Conservation (phyloP, 2,329 filamentous ascomycete genomes). For the Fusarium goolgardi region DNA sequence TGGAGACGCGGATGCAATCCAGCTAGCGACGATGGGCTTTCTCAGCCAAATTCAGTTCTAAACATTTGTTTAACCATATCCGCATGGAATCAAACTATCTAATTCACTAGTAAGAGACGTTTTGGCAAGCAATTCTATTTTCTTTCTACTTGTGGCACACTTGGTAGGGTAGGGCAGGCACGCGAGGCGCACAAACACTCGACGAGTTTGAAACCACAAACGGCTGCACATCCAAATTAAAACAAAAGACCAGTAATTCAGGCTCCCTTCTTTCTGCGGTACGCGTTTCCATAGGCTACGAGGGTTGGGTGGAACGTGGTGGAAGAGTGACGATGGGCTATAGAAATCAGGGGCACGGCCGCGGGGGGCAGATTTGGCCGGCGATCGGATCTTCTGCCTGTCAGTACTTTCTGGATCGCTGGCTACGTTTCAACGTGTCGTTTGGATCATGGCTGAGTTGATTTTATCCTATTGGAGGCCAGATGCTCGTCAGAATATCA, state of each 20-base stretch:
- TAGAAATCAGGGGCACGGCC: background rate
- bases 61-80: background rate
- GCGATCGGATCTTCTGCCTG: background rate
- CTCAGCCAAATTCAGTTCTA: background rate
- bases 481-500: background rate
- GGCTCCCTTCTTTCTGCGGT: fast-evolving
- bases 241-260: fast-evolving
- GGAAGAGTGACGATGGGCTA: conserved; percentile 7
- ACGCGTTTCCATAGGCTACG: background rate
- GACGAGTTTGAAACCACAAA: background rate
- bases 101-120: fast-evolving
- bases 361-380: background rate
- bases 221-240: background rate
- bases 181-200: conserved; percentile 7
- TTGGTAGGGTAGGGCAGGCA: conserved; percentile 1
- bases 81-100: fast-evolving
- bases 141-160: background rate
- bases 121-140: background rate
- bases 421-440: background rate
- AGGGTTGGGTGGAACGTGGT: background rate
- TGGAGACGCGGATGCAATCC: background rate
- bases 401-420: background rate
- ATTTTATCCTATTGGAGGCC: background rate
- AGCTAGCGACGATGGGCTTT: background rate
- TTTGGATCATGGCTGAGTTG: fast-evolving